Conservation (phyloP, 345 rosid species). For the Bruguiera parviflora region DNA sequence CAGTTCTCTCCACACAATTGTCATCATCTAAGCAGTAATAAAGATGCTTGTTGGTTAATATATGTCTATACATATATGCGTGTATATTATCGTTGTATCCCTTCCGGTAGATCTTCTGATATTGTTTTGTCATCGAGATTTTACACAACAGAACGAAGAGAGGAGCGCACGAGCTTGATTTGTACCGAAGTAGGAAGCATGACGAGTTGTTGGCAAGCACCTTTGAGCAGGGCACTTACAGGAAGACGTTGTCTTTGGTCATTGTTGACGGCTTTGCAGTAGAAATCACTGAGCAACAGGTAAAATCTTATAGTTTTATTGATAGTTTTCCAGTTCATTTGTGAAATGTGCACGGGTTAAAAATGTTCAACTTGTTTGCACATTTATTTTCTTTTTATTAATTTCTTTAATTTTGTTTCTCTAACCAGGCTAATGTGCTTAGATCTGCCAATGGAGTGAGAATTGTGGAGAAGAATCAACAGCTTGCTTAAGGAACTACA, state of each 20-base stretch:
- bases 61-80: too few species aligned
- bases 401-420: background rate
- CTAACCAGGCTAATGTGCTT: conserved; percentile 56
- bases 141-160: conserved; percentile 37
- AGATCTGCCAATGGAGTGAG: conserved; percentile 72
- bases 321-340: too few species aligned
- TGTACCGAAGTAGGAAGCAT: conserved; percentile 64
- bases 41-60: too few species aligned
- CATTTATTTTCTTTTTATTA: background rate
- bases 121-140: background rate
- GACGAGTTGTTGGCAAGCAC: conserved; percentile 50
- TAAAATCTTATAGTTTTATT: background rate
- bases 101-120: background rate
- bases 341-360: too few species aligned
- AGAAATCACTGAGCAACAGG: conserved; percentile 70
- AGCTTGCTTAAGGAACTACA: conserved; percentile 32
- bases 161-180: conserved; percentile 58
- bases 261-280: conserved; percentile 80
- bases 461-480: conserved; percentile 77
- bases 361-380: too few species aligned
- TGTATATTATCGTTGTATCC: too few species aligned
- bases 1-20: conserved; percentile 5
- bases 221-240: conserved; percentile 58
- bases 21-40: too few species aligned
- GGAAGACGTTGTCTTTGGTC: conserved; percentile 56